Percentiles rank a stretch among this genome's conserved stretches.
These are phyloP conservation scores for Colletotrichum sp. DNA, from an alignment of 2,329 filamentous ascomycete species.

Conservation along the genomic window DNA sequence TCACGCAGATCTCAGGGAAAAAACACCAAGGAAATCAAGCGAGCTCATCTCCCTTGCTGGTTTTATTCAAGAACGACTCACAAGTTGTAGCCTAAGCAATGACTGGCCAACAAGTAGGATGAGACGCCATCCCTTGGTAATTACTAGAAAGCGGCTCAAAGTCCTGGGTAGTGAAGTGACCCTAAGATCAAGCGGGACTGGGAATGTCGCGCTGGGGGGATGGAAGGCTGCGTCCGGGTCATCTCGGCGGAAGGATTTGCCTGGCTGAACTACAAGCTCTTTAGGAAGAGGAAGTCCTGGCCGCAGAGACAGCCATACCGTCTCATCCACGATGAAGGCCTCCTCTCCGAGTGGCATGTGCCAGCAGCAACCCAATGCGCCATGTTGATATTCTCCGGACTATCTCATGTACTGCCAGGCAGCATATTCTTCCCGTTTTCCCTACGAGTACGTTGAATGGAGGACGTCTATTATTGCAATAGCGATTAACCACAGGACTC, in stretches of 20 bases:
- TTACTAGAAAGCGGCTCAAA: not conserved
- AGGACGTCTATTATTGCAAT: too few relatives aligned
- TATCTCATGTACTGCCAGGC: not conserved
- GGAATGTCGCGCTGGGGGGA: not conserved
- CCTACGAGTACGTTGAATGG: not conserved
- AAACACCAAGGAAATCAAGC: too few relatives aligned
- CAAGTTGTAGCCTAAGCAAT: too few relatives aligned
- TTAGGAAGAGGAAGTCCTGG: not conserved
- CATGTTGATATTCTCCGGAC: not conserved
- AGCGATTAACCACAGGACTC: too few relatives aligned
- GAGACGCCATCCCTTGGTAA: rapidly evolving
- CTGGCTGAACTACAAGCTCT: not conserved
- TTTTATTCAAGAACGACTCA: too few relatives aligned
- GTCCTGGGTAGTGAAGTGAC: not conserved
- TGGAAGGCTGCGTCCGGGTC: not conserved
- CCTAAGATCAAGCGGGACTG: not conserved
- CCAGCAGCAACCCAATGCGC: not conserved
- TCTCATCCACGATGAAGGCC: not conserved
- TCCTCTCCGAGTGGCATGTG: not conserved
- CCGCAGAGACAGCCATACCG: not conserved
- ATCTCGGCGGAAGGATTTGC: not conserved
- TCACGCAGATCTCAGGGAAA: too few relatives aligned
- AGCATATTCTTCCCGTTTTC: not conserved
- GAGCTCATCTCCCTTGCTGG: too few relatives aligned
- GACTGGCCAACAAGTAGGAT: too few relatives aligned